Evolutionary conservation across 192 early-diverging fungal species (phyloP).

Genomic region (Coemansia sp.): DNA sequence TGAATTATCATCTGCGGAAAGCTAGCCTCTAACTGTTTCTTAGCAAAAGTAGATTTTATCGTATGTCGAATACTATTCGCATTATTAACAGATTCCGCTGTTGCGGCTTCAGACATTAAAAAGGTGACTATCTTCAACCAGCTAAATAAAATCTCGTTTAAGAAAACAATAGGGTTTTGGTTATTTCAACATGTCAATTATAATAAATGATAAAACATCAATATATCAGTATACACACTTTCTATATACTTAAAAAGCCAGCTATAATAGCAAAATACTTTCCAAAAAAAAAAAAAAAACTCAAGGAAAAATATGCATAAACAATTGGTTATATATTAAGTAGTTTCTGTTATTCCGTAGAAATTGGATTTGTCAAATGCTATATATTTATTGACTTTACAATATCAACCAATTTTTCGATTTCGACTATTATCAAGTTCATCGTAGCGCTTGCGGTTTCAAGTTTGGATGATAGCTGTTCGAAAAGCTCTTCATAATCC

Average conservation of each 20-base stretch:
- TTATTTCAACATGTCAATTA: not conserved
- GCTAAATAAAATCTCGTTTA: not conserved
- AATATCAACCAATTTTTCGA: conserved; percentile 44
- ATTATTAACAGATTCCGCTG: not conserved
- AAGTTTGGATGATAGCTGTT: conserved; percentile 39
- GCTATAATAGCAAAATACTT: not conserved
- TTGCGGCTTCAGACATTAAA: not conserved
- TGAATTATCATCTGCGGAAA: too few relatives aligned
- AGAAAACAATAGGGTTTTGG: not conserved
- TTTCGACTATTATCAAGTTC: conserved; percentile 40
- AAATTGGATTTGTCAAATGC: not conserved
- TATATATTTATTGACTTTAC: conserved; percentile 40
- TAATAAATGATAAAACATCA: not conserved
- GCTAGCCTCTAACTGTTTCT: too few relatives aligned
- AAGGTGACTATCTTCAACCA: not conserved
- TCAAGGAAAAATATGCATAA: not conserved
- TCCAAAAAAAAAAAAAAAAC: not conserved
- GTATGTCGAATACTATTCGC: too few relatives aligned
- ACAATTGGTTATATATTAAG: not conserved
- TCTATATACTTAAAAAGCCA: not conserved
- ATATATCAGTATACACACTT: not conserved
- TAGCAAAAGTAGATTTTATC: too few relatives aligned
- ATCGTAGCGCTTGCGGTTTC: conserved; percentile 36
- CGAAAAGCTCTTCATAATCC: conserved; percentile 30
- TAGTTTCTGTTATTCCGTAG: not conserved